phyloP scores from a whole-genome alignment of 1,284 basidiomycete genomes.

The Singerocomus inundabilis region DNA sequence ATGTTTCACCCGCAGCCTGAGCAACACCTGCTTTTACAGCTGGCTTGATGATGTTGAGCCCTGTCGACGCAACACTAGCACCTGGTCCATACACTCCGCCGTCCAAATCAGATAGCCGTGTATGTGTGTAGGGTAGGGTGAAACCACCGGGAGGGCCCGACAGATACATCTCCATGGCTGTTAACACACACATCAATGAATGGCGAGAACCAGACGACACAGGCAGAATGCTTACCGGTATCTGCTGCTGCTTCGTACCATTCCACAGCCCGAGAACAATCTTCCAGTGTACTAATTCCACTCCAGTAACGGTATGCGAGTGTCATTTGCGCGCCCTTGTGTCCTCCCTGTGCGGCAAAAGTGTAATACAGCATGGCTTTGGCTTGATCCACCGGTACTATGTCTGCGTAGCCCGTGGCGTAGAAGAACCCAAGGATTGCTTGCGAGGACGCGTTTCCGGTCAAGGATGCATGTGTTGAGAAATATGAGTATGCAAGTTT shows the following conservation, averaged over 20 bases:
- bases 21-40: slow-evolving; percentile 84
- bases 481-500: slow-evolving; percentile 61
- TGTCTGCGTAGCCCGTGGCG: slow-evolving; percentile 76
- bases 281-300: slow-evolving; percentile 88
- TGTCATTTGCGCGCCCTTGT: slow-evolving; percentile 88
- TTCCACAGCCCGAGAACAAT: slow-evolving; percentile 75
- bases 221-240: slow-evolving; percentile 57
- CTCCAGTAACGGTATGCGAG: slow-evolving; percentile 95
- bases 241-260: slow-evolving; percentile 90
- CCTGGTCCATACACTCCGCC: slow-evolving; percentile 94
- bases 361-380: slow-evolving; percentile 91
- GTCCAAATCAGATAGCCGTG: slow-evolving; percentile 84
- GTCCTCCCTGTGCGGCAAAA: slow-evolving; percentile 85
- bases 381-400: slow-evolving; percentile 66
- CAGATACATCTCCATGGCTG: slow-evolving; percentile 71
- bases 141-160: slow-evolving; percentile 90
- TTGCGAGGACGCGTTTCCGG: slow-evolving; percentile 83
- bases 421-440: slow-evolving; percentile 84
- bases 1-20: slow-evolving; percentile 83
- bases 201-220: background rate
- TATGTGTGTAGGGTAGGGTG: slow-evolving; percentile 80
- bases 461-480: slow-evolving; percentile 57
- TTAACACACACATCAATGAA: slow-evolving; percentile 2
- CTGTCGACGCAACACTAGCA: slow-evolving; percentile 87
- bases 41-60: slow-evolving; percentile 64